Base-by-base conservation (phyloP, 805 yeast genomes). In the Torulaspora microellipsoides region DNA sequence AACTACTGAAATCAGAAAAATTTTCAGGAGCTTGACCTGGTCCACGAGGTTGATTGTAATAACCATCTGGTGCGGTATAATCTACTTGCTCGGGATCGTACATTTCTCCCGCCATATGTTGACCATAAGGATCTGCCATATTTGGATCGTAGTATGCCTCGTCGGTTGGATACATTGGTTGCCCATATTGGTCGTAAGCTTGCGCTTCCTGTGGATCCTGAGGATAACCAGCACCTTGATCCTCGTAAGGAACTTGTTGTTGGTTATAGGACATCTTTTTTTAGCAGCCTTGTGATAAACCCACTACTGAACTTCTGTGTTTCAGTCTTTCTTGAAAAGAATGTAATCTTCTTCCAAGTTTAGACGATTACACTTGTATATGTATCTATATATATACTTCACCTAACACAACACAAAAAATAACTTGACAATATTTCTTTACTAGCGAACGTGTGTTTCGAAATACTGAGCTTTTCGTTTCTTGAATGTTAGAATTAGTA, bases 1-100 rank as follows among this genome's bases (percentile, higher is more conserved):
- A 86, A 54, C 79, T 78, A 46, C 80, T 72, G 56, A 81, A 81
- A 59, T 81, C 87, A 17, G 83, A 77, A 46, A 81, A 81, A 45
- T 81, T 82, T 59, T 80, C 85, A 8, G 77, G 78, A 52, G 75
- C 79, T 40, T 66, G 66, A 38, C 58, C 67, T 35, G 59, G 69
- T 44, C 71, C 72, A 49, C 71, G 70, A 42, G 77, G 75, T 56
- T 75, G 82, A 51, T 77, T 79, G 48, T 75, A 75, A 57, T 75
- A 76, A 42, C 70, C 77, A 43, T 64, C 72, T 47, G 58, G 58
- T 20, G 62, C 68, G 32, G 62, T 66, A 61, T 64, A 70, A 59
- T 38, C 65, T 59, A 48, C 42, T 25, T 73, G 72, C 51, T 73
- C 72, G 34, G 77, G 77, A 35, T 66, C 65, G 38, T 66, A 66